phyloP scores from a whole-genome alignment of 176 grass and related monocot species.

The Aegilops tauschii region DNA sequence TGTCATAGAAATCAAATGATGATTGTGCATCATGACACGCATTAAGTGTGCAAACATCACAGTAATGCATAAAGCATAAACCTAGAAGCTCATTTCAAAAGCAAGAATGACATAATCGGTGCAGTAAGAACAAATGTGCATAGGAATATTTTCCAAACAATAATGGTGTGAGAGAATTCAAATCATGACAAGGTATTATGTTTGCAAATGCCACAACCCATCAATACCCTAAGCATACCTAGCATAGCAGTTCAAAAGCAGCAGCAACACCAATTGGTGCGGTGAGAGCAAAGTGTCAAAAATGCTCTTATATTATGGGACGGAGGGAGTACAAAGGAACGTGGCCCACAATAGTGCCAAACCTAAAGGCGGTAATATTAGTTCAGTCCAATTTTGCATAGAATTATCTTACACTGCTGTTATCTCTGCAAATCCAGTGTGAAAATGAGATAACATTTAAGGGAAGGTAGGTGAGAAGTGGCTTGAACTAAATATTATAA shows the following conservation, averaged over 20 bases:
- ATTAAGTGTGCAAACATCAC: background rate
- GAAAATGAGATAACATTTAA: background rate
- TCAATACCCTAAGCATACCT: background rate
- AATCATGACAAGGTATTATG: background rate
- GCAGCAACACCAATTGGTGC: background rate
- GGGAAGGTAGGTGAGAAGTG: background rate
- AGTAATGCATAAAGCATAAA: conserved; percentile 2
- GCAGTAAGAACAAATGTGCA: background rate
- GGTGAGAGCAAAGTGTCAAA: background rate
- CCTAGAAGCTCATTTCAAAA: background rate
- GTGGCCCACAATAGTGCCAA: background rate
- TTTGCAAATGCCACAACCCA: background rate
- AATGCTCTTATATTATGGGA: too few species aligned
- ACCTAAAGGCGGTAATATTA: background rate
- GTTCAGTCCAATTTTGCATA: background rate
- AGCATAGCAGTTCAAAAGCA: background rate
- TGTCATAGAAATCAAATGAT: background rate
- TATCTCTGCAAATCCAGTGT: background rate
- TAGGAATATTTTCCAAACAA: background rate
- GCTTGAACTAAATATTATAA: background rate
- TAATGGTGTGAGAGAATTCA: background rate
- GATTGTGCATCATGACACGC: background rate
- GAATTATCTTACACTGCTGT: background rate
- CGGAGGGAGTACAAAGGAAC: background rate
- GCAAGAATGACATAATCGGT: background rate